Percentiles rank a stretch among this genome's conserved stretches.
These are phyloP conservation scores for Fusarium floridanum DNA, from an alignment of 2,329 filamentous ascomycete genomes.

Conservation along the genomic window DNA sequence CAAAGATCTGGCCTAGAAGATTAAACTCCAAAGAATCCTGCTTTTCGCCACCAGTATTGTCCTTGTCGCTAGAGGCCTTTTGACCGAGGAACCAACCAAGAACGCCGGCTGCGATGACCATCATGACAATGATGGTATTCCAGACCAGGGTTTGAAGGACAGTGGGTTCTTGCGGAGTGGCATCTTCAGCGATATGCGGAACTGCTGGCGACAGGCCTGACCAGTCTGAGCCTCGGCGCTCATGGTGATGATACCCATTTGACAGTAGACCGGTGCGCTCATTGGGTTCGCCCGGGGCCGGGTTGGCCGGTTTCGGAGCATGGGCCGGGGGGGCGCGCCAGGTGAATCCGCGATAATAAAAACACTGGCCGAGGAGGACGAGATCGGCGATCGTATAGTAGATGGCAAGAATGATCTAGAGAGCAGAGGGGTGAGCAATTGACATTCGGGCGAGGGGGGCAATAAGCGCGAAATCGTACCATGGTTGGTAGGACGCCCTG, in stretches of 20 bases:
- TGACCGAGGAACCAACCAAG: constrained; percentile 83
- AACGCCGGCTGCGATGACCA: constrained; percentile 87
- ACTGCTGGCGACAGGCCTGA: constrained; percentile 83
- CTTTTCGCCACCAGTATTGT: constrained; percentile 54
- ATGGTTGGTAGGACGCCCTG: constrained; percentile 95
- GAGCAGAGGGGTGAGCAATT: constrained; percentile 22
- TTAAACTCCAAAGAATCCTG: constrained; percentile 74
- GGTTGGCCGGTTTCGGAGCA: constrained; percentile 55
- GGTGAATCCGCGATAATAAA: constrained; percentile 93
- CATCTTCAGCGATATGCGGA: constrained; percentile 72
- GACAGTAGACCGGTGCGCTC: constrained; percentile 61
- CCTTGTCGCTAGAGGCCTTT: constrained; percentile 54
- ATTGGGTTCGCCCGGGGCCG: constrained; percentile 54
- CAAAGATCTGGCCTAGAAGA: constrained; percentile 87
- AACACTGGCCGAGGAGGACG: constrained; percentile 88
- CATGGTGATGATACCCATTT: constrained; percentile 40
- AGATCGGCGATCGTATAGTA: constrained; percentile 95
- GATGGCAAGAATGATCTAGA: constrained; percentile 84
- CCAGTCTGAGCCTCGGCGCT: constrained; percentile 68
- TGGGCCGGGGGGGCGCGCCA: constrained; percentile 67
- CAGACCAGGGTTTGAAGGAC: constrained; percentile 72
- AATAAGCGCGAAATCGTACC: constrained; percentile 58
- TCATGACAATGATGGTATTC: constrained; percentile 80
- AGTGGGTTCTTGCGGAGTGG: constrained; percentile 63
- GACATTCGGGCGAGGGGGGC: not conserved